Base-by-base conservation (phyloP, 306 rosid species). In the Arachis hypogaea region DNA sequence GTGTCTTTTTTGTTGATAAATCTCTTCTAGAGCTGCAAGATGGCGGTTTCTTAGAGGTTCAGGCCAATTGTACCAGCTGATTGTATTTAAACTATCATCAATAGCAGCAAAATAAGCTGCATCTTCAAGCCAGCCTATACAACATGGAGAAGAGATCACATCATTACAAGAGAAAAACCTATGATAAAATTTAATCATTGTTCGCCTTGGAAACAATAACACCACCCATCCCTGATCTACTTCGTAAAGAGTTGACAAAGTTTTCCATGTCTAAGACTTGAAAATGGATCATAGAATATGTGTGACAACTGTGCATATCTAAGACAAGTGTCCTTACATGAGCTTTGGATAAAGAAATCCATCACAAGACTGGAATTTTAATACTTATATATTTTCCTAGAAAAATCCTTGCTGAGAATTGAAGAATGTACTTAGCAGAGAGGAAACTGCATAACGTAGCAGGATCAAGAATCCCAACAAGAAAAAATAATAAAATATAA, bases 41-140 rank as follows among this genome's bases (percentile, higher is more conserved):
- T 91, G 94, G 55, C 94, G 91, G 67, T 91, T 86, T 82, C 90
- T 85, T 71, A 93, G 78, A 72, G 97, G 91, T 81, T 89, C 93
- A 12, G 98, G 98, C 98, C 98, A 91, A 65, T 81, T 86, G 45
- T 89, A 91, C 98, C 97, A 93, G 73, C 87, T 91, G 81, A 89
- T 38, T 72, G 83, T 62, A 85, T 86, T 81, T 78, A 86, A 59
- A 80, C 88, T 80, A 79, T 83, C 76, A 28, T 93, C 98, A 81
- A 93, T 93, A 55, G 98, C 94, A 80, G 98, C 94, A 85, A 93
- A 93, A 85, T 86, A 93, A 56, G 98, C 98, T 59, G 97, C 96
- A 85, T 93, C 98, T 80, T 89, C 90, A 61, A 93, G 97, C 98
- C 98, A 93, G 71, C 97, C 98, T 93, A 33, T 33, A 76, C 75